A percentile compares a stretch with the other conserved stretches of the same genome.
phyloP scores from a whole-genome alignment of 2,329 filamentous ascomycete genomes.

The Alternaria angustiovoidea region DNA sequence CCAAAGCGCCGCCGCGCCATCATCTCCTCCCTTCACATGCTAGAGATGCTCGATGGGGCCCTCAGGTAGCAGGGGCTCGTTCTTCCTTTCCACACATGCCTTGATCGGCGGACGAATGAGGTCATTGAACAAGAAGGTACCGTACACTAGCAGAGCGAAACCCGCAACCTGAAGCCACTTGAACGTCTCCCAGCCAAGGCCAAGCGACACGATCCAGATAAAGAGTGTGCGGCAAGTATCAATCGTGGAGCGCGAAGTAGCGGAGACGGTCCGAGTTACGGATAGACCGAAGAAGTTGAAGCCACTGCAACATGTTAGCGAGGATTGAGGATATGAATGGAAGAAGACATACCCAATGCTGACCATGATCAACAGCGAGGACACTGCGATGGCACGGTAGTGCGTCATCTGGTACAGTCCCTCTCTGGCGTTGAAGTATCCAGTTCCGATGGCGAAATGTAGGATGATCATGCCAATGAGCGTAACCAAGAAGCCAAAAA shows the following conservation, averaged over 20 bases:
- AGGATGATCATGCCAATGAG: constrained; percentile 79
- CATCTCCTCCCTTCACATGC: neutral
- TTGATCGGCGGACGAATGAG: constrained; percentile 83
- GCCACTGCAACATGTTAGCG: constrained; percentile 64
- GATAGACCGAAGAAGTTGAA: constrained; percentile 99
- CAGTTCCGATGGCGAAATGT: constrained; percentile 78
- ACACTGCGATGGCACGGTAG: constrained; percentile 74
- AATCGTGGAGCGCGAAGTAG: constrained; percentile 93
- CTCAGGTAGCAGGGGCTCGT: constrained; percentile 76
- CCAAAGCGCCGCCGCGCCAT: neutral
- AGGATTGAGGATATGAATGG: constrained; percentile 4
- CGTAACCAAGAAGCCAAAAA: constrained; percentile 88
- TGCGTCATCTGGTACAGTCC: constrained; percentile 82
- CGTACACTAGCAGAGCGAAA: constrained; percentile 90
- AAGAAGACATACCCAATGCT: constrained; percentile 80
- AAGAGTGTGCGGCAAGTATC: constrained; percentile 97
- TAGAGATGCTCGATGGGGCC: constrained; percentile 79
- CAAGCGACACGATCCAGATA: constrained; percentile 95
- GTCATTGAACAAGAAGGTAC: constrained; percentile 96
- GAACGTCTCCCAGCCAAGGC: constrained; percentile 95
- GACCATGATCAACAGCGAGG: constrained; percentile 92
- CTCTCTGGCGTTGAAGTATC: constrained; percentile 90
- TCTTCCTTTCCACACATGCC: constrained; percentile 65
- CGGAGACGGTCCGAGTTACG: constrained; percentile 87
- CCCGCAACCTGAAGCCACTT: constrained; percentile 95